Base-by-base conservation (phyloP, 805 yeast species). In the Scheffersomyces stipitis region DNA sequence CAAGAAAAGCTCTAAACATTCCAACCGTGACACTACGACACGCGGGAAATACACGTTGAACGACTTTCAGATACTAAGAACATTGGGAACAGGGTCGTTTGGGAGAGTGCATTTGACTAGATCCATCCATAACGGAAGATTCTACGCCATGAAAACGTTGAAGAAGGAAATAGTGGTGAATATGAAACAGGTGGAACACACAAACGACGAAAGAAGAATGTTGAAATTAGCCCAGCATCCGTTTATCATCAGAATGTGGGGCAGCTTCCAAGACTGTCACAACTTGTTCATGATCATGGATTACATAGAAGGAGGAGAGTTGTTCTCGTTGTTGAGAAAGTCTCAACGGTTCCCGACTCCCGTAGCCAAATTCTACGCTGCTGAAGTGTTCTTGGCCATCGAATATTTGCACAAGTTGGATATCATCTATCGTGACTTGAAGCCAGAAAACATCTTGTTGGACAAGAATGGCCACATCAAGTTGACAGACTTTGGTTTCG, bases 271-370 rank as follows among this genome's bases (percentile, higher is more conserved):
- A 53, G 83, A 78, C 49, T 64, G 76, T 26, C 69, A 67, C 46
- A 75, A 75, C 46, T 58, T 78, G 38, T 78, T 77, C 44, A 76
- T 78, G 82, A 75, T 78, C 26, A 78, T 78, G 83, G 83, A 78
- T 51, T 78, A 76, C 56, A 76, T 78, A 49, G 83, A 78, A 55
- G 83, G 83, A 16, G 83, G 83, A 17, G 83, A 78, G 56, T 63
- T 78, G 34, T 78, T 78, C 46, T 72, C 79, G 3, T 55, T 78
- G 30, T 64, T 78, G 45, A 58, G 83, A 42, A 77, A 77, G 51
- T 74, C 80, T 4, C 80, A 75, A 49, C 58, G 79, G 28, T 78
- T 78, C 47, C 83, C 83, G 4, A 77, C 76, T 28, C 83, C 81
- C 1, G 83, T 78, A 26, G 82, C 81, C 28, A 78, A 78, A 49